A percentile compares a stretch with the other conserved stretches of the same genome.
Evolutionary conservation across 768 basidiomycete genomes (phyloP).

Genomic region (Russula dissimulans): DNA sequence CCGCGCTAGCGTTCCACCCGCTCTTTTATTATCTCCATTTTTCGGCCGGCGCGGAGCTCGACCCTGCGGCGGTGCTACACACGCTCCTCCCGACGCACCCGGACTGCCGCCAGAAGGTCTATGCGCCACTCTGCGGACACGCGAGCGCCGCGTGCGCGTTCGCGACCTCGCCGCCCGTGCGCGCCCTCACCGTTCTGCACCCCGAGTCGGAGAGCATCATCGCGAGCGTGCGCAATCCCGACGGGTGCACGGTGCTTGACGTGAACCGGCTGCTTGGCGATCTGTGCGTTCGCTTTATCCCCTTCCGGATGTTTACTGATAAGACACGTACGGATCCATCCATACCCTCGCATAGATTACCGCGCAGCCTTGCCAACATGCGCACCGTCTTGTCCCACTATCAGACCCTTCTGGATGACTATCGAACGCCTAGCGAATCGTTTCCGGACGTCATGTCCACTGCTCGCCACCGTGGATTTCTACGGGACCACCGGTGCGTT

Average conservation of each 20-base stretch:
- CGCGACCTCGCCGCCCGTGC: slow-evolving; percentile 18
- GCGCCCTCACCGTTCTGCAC: slow-evolving; percentile 12
- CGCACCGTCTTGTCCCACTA: slow-evolving; percentile 18
- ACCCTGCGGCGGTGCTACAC: slow-evolving; percentile 10
- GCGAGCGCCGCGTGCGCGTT: slow-evolving; percentile 15
- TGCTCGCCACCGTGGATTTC: slow-evolving; percentile 14
- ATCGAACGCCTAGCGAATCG: background rate
- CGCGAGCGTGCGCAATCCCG: slow-evolving; percentile 18
- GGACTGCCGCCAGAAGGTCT: slow-evolving; percentile 15
- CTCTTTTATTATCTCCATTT: slow-evolving; percentile 19
- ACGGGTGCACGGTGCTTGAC: slow-evolving; percentile 20
- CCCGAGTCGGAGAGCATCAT: slow-evolving; percentile 8
- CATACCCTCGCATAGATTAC: background rate
- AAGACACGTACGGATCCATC: background rate
- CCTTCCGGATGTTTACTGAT: background rate
- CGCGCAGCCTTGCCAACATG: slow-evolving; percentile 15
- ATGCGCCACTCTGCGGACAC: slow-evolving; percentile 17
- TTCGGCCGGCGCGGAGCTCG: slow-evolving; percentile 11
- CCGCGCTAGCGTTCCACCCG: slow-evolving; percentile 18
- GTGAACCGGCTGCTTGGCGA: slow-evolving; percentile 19
- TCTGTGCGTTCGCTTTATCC: slow-evolving; percentile 5
- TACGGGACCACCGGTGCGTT: slow-evolving; percentile 18
- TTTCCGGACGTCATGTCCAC: slow-evolving; percentile 11
- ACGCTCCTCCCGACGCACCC: slow-evolving; percentile 17
- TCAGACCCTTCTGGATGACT: slow-evolving; percentile 15